Conservation (phyloP, 768 basidiomycete genomes). For the Naganishia onofrii region DNA sequence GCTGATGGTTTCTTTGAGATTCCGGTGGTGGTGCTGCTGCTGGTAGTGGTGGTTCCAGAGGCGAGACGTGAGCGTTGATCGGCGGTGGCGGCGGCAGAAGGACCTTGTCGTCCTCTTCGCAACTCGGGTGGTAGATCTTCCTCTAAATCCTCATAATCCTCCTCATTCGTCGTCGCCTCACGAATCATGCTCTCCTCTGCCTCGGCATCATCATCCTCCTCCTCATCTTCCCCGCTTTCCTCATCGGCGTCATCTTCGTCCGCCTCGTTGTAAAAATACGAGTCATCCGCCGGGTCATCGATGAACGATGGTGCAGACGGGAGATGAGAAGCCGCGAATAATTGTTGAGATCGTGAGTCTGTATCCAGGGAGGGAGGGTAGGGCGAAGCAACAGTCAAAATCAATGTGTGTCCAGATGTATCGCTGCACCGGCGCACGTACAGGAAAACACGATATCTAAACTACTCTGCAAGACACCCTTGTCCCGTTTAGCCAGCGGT, state of each 20-base stretch:
- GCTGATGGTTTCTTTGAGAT: neutral
- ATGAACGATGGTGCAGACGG: constrained; percentile 47
- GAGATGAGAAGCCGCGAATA: constrained; percentile 40
- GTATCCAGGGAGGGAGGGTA: neutral
- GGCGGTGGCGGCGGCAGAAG: too few species aligned
- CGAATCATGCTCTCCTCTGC: constrained; percentile 26
- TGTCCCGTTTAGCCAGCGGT: constrained; percentile 20
- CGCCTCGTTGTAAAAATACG: constrained; percentile 19
- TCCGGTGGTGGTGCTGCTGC: too few species aligned
- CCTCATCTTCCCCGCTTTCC: constrained; percentile 30
- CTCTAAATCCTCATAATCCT: constrained; percentile 21
- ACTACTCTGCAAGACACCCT: constrained; percentile 32
- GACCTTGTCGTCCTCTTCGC: constrained; percentile 10
- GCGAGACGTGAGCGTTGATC: neutral
- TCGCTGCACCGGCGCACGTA: constrained; percentile 1
- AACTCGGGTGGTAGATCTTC: constrained; percentile 18
- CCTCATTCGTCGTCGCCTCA: neutral
- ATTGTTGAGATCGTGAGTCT: constrained; percentile 48
- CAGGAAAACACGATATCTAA: constrained; percentile 35
- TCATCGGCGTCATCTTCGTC: constrained; percentile 31
- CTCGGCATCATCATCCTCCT: constrained; percentile 33
- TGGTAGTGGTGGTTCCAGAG: neutral
- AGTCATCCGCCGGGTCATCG: constrained; percentile 28
- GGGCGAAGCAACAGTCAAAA: too few species aligned
- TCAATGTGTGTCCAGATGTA: too few species aligned